A percentile compares a stretch with the other conserved stretches of the same genome.
Evolutionary conservation across 257 asterid species (phyloP).

Genomic region (Verbascum thapsus): DNA sequence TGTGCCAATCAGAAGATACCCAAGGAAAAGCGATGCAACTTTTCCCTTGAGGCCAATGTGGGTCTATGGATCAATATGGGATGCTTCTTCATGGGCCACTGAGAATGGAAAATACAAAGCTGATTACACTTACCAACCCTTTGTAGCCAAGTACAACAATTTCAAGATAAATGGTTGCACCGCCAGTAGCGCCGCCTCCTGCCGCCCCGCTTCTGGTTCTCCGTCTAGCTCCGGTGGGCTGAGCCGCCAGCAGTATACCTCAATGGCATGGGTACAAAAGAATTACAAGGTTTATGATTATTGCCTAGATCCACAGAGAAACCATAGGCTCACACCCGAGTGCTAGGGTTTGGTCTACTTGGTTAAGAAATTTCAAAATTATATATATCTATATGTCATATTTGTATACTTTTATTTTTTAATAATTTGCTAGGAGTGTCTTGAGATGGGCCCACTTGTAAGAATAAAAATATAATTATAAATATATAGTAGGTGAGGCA

Average conservation of each 20-base stretch:
- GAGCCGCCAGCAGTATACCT: constrained; percentile 63
- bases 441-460: constrained; percentile 46
- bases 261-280: constrained; percentile 71
- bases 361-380: neutral
- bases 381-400: neutral
- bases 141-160: constrained; percentile 58
- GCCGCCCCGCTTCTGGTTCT: constrained; percentile 50
- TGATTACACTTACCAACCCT: constrained; percentile 72
- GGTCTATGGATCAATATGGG: constrained; percentile 86
- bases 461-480: no score
- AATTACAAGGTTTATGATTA: constrained; percentile 67
- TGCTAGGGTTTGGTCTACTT: constrained; percentile 39
- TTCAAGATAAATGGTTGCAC: constrained; percentile 68
- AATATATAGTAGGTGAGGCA: no score
- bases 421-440: constrained; percentile 35
- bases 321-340: constrained; percentile 74
- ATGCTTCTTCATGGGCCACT: constrained; percentile 93
- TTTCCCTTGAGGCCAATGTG: constrained; percentile 78
- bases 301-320: constrained; percentile 55
- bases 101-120: constrained; percentile 81
- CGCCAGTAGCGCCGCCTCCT: constrained; percentile 32
- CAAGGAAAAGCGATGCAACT: constrained; percentile 68
- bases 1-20: constrained; percentile 80
- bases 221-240: constrained; percentile 54
- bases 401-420: neutral